Evolutionary conservation across 1,284 basidiomycete genomes (phyloP), one percentile per base, ranked within the genome.

Genomic region (Leccinum fallax): DNA sequence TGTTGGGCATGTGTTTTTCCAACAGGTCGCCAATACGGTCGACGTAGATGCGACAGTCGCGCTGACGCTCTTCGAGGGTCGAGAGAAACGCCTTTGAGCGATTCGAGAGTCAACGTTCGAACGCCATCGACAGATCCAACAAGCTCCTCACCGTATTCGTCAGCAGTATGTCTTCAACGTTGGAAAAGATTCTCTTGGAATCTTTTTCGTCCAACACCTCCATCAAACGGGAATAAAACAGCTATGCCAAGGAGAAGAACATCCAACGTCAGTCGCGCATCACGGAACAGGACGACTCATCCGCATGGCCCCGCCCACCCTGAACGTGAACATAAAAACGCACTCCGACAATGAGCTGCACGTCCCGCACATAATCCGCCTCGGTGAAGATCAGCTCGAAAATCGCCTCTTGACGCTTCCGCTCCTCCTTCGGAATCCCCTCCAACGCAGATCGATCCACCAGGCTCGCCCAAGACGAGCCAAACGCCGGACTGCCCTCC

Each of bases 321-420:
- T 48, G 15, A 48, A 16, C 21, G 6, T n/a, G 40, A 61, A 79
- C 54, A 40, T 32, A 3, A 9, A 1, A 34, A 67, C 70, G 51
- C 64, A 92, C 94, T 83, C 93, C 91, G 15, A 97, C 93, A 62
- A 95, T 89, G 21, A 96, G 83, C 72, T 97, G 95, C 52, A 97
- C 74, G 74, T 96, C 93, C 26, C 93, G 84, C 55, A 97, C 94
- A 72, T 97, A 97, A 0, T 90, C 85, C 13, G 81, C 83, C 74
- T 98, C 96, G 0, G 95, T 97, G 3, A 84, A 83, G 67, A 97
- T 95, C 53, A 98, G 81, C 76, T 98, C 95, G 71, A 96, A 97
- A 54, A 97, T 96, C 0, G 86, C 87, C 80, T 97, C 95, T 75
- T 98, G 96, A 49, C 95, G 83, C 64, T 89, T 91, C 48, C 95